Percentiles rank a stretch among this genome's conserved stretches.
These are phyloP conservation scores for Auriculariales sp. DNA, from an alignment of 768 basidiomycete genomes.

Conservation along the genomic window DNA sequence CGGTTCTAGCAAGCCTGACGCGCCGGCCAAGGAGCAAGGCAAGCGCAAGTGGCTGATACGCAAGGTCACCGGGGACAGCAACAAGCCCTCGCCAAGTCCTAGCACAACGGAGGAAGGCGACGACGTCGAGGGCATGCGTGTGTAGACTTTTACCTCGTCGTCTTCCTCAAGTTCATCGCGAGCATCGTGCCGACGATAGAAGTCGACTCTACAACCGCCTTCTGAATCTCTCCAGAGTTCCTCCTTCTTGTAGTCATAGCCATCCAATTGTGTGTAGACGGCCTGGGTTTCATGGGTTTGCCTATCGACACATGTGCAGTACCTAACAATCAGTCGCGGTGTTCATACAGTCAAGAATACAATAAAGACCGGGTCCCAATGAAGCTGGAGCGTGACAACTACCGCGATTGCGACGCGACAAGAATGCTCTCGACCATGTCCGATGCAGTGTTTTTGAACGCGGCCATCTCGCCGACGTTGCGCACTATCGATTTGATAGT, in stretches of 20 bases:
- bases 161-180: slow-evolving; percentile 98
- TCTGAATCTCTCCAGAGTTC: slow-evolving; percentile 8
- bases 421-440: slow-evolving; percentile 52
- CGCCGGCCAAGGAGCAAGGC: slow-evolving; percentile 25
- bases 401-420: too few relatives aligned
- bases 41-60: slow-evolving; percentile 74
- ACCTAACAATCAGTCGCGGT: too few relatives aligned
- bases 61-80: slow-evolving; percentile 58
- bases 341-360: too few relatives aligned
- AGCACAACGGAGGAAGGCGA: slow-evolving; percentile 39
- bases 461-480: slow-evolving; percentile 69
- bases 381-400: too few relatives aligned
- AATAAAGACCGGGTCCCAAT: too few relatives aligned
- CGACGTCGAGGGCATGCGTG: slow-evolving; percentile 75
- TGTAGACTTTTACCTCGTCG: slow-evolving; percentile 97
- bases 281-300: too few relatives aligned
- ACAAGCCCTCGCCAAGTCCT: slow-evolving; percentile 20
- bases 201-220: slow-evolving; percentile 75
- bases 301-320: too few relatives aligned
- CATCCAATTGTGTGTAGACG: not conserved
- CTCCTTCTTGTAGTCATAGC: not conserved
- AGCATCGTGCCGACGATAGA: slow-evolving; percentile 98
- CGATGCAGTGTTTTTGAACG: slow-evolving; percentile 69
- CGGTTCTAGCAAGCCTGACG: slow-evolving; percentile 16
- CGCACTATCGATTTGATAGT: slow-evolving; percentile 70